phyloP scores from a whole-genome alignment of 495 filamentous ascomycete genomes.

The Xylaria bambusicola region DNA sequence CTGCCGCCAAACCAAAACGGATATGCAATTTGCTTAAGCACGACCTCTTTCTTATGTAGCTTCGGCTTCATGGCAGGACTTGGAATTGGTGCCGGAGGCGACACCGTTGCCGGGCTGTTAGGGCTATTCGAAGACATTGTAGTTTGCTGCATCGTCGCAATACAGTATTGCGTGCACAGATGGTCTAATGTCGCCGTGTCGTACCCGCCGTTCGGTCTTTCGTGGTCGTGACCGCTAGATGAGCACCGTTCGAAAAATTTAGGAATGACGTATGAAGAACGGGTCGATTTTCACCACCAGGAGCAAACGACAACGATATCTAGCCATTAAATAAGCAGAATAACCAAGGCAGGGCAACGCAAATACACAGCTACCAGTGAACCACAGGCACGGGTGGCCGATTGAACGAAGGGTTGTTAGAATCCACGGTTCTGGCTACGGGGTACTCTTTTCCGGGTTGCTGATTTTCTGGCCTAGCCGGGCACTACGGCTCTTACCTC shows the following conservation, averaged over 20 bases:
- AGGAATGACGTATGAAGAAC: neutral
- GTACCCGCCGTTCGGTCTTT: neutral
- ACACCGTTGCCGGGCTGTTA: slow-evolving; percentile 21
- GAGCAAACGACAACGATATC: slow-evolving; percentile 25
- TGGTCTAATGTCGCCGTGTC: neutral
- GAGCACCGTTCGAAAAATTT: neutral
- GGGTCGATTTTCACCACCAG: slow-evolving; percentile 15
- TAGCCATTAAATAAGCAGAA: slow-evolving; percentile 30
- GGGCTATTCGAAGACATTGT: slow-evolving; percentile 22
- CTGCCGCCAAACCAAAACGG: slow-evolving; percentile 96
- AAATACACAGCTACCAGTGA: no score
- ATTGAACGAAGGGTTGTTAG: neutral
- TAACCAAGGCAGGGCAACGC: neutral
- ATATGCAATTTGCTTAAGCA: slow-evolving; percentile 55
- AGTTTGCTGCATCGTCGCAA: slow-evolving; percentile 17
- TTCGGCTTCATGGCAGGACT: slow-evolving; percentile 24
- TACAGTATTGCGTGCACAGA: neutral
- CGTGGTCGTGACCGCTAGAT: neutral
- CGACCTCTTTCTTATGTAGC: slow-evolving; percentile 30
- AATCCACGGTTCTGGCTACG: slow-evolving; percentile 23
- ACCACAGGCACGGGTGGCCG: slow-evolving; percentile 10
- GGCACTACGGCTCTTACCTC: slow-evolving; percentile 14
- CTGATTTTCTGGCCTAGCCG: neutral
- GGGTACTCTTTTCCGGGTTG: slow-evolving; percentile 32
- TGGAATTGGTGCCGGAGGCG: slow-evolving; percentile 16